These are phyloP conservation scores for Chromera velia DNA, from an alignment of 73 alveolate species.

Conservation along the genomic window DNA sequence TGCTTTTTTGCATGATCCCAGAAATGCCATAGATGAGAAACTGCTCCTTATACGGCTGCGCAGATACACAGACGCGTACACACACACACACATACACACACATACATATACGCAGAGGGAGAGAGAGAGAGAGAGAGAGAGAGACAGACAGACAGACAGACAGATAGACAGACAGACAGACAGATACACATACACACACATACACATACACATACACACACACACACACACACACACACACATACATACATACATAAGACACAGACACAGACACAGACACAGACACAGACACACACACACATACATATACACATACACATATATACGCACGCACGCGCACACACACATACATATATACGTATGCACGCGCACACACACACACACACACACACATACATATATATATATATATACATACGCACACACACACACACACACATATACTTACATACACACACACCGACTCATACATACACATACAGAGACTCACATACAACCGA, in stretches of 20 bases:
- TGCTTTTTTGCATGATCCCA: too few species aligned
- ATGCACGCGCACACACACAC: background rate
- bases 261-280: constrained; percentile 5
- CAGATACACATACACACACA: background rate
- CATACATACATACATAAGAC: too few species aligned
- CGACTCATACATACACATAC: too few species aligned
- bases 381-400: background rate
- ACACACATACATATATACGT: background rate
- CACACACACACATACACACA: too few species aligned
- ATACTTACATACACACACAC: too few species aligned
- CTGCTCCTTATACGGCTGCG: too few species aligned
- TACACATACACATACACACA: background rate
- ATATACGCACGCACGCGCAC: background rate
- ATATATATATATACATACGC: background rate
- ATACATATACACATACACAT: background rate
- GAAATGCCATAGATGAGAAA: too few species aligned
- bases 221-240: background rate
- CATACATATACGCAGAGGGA: too few species aligned
- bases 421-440: background rate
- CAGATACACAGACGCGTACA: too few species aligned
- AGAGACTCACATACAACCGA: too few species aligned
- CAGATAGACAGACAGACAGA: too few species aligned
- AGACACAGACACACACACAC: background rate
- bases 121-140: too few species aligned
- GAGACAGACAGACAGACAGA: background rate